Evolutionary conservation across 2,329 filamentous ascomycete species (phyloP), one percentile per base, ranked within the genome.

Genomic region (Colletotrichum horii): DNA sequence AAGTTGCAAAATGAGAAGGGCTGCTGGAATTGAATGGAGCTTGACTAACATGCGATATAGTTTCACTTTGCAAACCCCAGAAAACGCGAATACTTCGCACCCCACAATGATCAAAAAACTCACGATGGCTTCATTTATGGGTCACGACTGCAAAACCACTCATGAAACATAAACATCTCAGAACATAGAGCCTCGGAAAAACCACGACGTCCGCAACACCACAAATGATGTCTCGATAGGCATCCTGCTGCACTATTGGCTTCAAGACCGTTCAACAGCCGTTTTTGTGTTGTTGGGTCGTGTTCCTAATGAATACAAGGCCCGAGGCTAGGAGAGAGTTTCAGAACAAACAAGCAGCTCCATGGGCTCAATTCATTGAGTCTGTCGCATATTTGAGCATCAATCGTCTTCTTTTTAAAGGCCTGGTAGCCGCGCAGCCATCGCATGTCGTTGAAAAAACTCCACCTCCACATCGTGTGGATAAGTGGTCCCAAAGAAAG

Each of bases 101-200:
- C 70, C 74, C 74, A 69, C 70, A 75, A 24, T 8, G n/a, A 32
- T 52, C 11, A n/a, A 2, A 19, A 66, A 65, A 60, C 62, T 66
- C 70, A 76, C 70, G 74, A 76, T 69, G 71, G 56, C 74, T 67
- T 76, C 74, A 76, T 69, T 34, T 71, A 60, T 65, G 36, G 58
- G 60, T 26, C 58, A 68, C 64, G 16, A 69, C 43, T 65, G 24
- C 64, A 55, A 28, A 62, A n/a, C 22, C 58, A 15, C 58, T n/a
- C 28, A n/a, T 14, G 9, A 34, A 22, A 4, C 0, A 24, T 4
- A 8, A 4, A 43, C 14, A 64, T 24, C 6, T 16, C 55, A 16
- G 30, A 58, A 58, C 55, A 19, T 15, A 58, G 9, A 26, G 55
- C 55, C 24, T 30, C 24, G 24, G 24, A 28, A 19, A 58, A 30